Percentiles rank a stretch among this genome's conserved stretches.
Conservation (phyloP, 129 eudicot species). For the Apium graveolens region DNA sequence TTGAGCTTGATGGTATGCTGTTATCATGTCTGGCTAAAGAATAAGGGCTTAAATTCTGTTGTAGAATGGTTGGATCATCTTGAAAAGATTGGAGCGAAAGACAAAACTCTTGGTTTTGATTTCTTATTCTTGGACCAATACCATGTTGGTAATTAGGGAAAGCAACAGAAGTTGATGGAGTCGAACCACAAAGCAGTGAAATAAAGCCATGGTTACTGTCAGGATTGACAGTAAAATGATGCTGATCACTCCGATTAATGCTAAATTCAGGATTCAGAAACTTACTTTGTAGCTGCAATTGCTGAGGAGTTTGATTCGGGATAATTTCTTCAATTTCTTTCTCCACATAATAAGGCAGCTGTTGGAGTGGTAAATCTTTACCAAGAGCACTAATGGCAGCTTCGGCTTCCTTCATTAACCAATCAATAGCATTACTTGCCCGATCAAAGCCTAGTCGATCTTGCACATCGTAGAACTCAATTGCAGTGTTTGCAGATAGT, state of each 20-base stretch:
- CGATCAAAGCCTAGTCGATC: conserved; percentile 74
- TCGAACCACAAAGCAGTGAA: conserved; percentile 1
- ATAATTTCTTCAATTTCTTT: neutral
- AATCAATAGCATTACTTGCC: conserved; percentile 70
- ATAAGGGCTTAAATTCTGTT: neutral
- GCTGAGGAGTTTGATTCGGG: conserved; percentile 10
- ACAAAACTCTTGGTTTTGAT: conserved; percentile 12
- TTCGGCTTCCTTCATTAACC: conserved; percentile 71
- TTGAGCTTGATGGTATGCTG: conserved; percentile 3
- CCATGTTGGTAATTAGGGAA: conserved; percentile 12
- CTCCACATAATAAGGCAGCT: neutral
- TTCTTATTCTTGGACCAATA: conserved; percentile 18
- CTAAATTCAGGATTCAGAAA: conserved; percentile 9
- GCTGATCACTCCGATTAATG: conserved; percentile 10
- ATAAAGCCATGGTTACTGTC: conserved; percentile 11
- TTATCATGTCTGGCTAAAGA: neutral
- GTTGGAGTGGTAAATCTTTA: neutral
- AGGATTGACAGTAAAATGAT: neutral
- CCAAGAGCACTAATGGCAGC: conserved; percentile 48
- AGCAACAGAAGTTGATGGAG: neutral
- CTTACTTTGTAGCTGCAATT: neutral
- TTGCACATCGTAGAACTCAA: conserved; percentile 67
- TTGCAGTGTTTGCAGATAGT: conserved; percentile 61
- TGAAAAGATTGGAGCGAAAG: conserved; percentile 19
- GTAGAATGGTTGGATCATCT: conserved; percentile 11